A percentile compares a stretch with the other conserved stretches of the same genome.
These are phyloP conservation scores for Epichloe coenophiala DNA, from an alignment of 2,329 filamentous ascomycete species.

Conservation along the genomic window DNA sequence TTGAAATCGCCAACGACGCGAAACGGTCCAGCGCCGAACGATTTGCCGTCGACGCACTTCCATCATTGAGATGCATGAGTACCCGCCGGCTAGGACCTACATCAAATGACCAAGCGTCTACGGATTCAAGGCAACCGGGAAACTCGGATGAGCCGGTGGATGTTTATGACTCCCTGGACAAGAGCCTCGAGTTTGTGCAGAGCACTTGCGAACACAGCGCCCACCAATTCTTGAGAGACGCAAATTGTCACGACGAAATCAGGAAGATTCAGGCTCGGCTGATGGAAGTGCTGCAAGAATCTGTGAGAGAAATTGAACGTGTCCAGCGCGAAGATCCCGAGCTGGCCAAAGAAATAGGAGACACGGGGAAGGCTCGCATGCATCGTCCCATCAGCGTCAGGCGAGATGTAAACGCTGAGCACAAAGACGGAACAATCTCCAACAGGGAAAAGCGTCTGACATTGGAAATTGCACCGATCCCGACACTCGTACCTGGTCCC, in stretches of 20 bases:
- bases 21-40: slow-evolving; percentile 24
- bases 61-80: slow-evolving; percentile 27
- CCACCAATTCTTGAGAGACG: slow-evolving; percentile 78
- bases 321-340: slow-evolving; percentile 39
- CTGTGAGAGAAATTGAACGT: slow-evolving; percentile 45
- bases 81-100: slow-evolving; percentile 20
- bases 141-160: slow-evolving; percentile 19
- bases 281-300: slow-evolving; percentile 45
- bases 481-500: slow-evolving; percentile 5
- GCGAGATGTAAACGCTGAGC: slow-evolving; percentile 24
- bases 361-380: slow-evolving; percentile 30
- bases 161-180: slow-evolving; percentile 63
- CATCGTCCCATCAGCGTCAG: slow-evolving; percentile 41
- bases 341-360: slow-evolving; percentile 23
- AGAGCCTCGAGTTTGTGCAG: slow-evolving; percentile 66
- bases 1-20: slow-evolving; percentile 41
- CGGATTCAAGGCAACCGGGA: background rate
- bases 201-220: slow-evolving; percentile 73
- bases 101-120: slow-evolving; percentile 11
- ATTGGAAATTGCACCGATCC: slow-evolving; percentile 9
- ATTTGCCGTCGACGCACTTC: slow-evolving; percentile 17
- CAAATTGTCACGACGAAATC: slow-evolving; percentile 70
- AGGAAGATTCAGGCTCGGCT: slow-evolving; percentile 54
- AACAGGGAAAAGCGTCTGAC: slow-evolving; percentile 13
- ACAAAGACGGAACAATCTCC: slow-evolving; percentile 14